These are phyloP conservation scores for Trypanosoma platydactyli DNA, from an alignment of 208 protist species.

Conservation along the genomic window DNA sequence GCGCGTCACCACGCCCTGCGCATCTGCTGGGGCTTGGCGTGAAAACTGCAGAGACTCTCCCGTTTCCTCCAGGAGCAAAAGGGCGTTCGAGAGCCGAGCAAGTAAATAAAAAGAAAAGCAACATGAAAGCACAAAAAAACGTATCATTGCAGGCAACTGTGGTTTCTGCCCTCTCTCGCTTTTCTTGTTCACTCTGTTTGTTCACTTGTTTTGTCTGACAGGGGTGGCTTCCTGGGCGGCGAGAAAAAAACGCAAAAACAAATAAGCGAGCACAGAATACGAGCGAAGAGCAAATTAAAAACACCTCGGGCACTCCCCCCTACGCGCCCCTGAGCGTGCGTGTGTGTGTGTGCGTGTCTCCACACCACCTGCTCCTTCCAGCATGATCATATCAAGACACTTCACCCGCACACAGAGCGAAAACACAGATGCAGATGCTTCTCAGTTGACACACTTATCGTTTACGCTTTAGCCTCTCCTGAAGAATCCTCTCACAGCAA, in stretches of 20 bases:
- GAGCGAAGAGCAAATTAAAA: neutral
- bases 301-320: neutral
- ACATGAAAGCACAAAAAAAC: conserved; percentile 4
- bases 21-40: conserved; percentile 2
- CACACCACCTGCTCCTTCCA: too few relatives aligned
- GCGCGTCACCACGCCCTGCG: conserved; percentile 2
- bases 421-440: neutral
- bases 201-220: neutral
- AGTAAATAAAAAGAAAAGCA: neutral
- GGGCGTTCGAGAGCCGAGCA: neutral
- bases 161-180: neutral
- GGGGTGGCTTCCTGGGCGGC: neutral
- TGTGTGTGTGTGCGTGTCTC: too few relatives aligned
- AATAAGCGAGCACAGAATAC: conserved; percentile 3
- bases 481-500: conserved; percentile 65
- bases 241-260: neutral
- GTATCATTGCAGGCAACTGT: conserved; percentile 5
- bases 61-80: conserved; percentile 21
- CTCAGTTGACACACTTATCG: neutral
- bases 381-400: too few relatives aligned
- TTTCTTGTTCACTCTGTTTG: neutral
- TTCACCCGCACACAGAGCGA: too few relatives aligned
- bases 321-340: too few relatives aligned
- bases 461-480: conserved; percentile 39
- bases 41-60: conserved; percentile 12